phyloP scores from a whole-genome alignment of 2,329 filamentous ascomycete species.

The Ceratocystis papillata region DNA sequence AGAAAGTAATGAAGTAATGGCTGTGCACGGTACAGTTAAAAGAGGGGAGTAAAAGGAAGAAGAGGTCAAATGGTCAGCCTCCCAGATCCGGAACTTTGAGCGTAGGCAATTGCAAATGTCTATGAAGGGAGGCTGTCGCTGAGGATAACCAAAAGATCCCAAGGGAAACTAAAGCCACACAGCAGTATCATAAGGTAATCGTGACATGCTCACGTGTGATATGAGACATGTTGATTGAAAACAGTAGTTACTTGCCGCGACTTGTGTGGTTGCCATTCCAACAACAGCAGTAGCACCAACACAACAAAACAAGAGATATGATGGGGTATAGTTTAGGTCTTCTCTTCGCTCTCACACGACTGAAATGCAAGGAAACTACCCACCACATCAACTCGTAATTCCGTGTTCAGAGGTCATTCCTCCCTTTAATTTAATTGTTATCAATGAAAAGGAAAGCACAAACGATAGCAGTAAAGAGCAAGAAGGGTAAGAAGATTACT shows the following conservation, averaged over 20 bases:
- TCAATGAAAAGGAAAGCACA: not conserved
- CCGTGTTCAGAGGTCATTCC: not conserved
- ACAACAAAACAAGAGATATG: not conserved
- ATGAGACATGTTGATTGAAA: not conserved
- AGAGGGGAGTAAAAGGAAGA: no score
- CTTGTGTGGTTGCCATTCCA: not conserved
- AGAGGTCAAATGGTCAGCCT: no score
- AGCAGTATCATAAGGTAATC: not conserved
- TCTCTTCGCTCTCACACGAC: not conserved
- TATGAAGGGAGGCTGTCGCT: no score
- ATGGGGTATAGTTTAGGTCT: not conserved
- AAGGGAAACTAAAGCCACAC: not conserved
- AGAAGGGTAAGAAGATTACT: not conserved
- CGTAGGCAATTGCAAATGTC: no score
- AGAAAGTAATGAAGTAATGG: not conserved
- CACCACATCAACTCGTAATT: not conserved
- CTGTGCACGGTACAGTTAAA: not conserved
- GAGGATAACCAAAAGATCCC: no score
- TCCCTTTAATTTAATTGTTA: not conserved
- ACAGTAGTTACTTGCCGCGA: not conserved
- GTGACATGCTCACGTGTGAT: not conserved
- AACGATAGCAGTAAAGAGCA: not conserved
- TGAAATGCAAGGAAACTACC: not conserved
- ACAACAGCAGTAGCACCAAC: not conserved
- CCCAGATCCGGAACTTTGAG: no score